A percentile compares a stretch with the other conserved stretches of the same genome.
Conservation (phyloP, 73 alveolate species). For the Tetrahymena elliotti region DNA sequence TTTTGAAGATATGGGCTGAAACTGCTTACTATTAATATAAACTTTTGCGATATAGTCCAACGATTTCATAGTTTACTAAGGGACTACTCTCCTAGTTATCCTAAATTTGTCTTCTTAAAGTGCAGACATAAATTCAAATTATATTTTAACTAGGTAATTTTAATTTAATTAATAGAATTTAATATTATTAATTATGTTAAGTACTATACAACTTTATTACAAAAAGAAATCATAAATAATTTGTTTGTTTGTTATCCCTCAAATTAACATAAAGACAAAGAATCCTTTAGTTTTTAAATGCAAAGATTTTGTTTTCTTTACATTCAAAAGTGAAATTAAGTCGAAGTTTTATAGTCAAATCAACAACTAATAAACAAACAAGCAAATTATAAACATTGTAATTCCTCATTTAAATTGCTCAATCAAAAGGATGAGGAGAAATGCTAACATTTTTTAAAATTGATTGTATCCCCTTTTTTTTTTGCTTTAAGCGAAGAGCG, state of each 20-base stretch:
- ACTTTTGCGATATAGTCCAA: not conserved
- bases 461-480: no score
- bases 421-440: no score
- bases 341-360: not conserved
- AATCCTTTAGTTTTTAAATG: no score
- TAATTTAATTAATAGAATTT: not conserved
- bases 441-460: no score
- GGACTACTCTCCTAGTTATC: not conserved
- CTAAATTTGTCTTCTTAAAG: not conserved
- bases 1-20: not conserved
- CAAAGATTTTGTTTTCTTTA: no score
- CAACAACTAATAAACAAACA: not conserved
- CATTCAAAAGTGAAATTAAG: not conserved
- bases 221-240: no score
- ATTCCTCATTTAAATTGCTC: no score
- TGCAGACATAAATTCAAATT: not conserved
- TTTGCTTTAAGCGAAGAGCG: no score
- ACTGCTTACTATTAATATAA: not conserved
- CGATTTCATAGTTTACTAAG: not conserved
- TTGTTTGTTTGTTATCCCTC: no score
- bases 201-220: not conserved
- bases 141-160: not conserved
- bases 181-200: no score
- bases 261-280: no score
- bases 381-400: no score